Evolutionary conservation across 805 yeast species (phyloP).

Genomic region (Candida silvatica): DNA sequence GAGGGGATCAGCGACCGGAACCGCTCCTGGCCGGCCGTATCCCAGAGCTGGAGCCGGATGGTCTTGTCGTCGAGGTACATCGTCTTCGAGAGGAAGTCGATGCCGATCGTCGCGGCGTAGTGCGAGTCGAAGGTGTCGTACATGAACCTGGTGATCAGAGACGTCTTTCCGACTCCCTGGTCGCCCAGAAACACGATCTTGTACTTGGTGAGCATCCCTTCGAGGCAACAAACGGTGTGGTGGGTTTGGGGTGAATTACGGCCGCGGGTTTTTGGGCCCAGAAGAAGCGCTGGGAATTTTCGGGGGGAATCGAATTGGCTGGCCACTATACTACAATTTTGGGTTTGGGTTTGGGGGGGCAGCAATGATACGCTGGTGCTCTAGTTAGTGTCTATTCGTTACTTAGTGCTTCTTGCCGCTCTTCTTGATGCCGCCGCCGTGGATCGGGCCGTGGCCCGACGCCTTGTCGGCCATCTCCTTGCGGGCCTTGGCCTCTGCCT

Average conservation of each 20-base stretch:
- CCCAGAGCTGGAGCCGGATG: conserved; percentile 92
- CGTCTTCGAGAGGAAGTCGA: conserved; percentile 86
- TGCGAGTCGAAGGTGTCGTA: conserved; percentile 95
- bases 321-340: too few relatives aligned
- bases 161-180: conserved; percentile 95
- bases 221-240: too few relatives aligned
- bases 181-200: conserved; percentile 97
- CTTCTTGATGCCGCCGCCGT: conserved; percentile 95
- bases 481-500: conserved; percentile 88
- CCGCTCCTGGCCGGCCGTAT: conserved; percentile 95
- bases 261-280: too few relatives aligned
- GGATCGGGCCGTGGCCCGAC: conserved; percentile 82
- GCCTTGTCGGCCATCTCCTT: conserved; percentile 87
- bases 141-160: conserved; percentile 95
- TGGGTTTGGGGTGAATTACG: too few relatives aligned
- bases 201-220: conserved; percentile 46
- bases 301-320: too few relatives aligned
- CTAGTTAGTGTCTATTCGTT: conserved; percentile 1
- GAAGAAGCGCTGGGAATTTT: too few relatives aligned
- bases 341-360: too few relatives aligned
- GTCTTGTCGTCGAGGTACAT: conserved; percentile 96
- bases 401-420: conserved; percentile 45
- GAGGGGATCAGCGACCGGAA: conserved; percentile 93
- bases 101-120: conserved; percentile 95
- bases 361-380: background rate